Evolutionary conservation across 306 rosid genomes (phyloP).

Genomic region (Vachellia collinsii): DNA sequence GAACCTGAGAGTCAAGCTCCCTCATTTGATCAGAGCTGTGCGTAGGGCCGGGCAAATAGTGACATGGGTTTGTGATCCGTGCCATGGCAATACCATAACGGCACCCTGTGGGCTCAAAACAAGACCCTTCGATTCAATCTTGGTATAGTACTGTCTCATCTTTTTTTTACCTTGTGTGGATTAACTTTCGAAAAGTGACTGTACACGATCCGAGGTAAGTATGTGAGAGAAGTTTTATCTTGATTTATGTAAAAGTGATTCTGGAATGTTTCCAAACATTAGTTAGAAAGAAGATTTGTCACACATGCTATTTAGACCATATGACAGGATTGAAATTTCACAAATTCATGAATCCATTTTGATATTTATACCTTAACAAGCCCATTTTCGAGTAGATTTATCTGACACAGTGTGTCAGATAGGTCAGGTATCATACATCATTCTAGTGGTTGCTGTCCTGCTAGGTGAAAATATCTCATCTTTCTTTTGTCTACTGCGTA

Average conservation of each 20-base stretch:
- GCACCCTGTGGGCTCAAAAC: constrained; percentile 86
- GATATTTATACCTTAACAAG: background rate
- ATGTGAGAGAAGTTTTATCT: too few relatives aligned
- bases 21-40: constrained; percentile 79
- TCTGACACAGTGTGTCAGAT: background rate
- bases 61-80: constrained; percentile 81
- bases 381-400: background rate
- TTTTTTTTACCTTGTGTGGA: background rate
- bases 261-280: too few relatives aligned
- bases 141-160: constrained; percentile 47
- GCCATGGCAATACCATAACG: constrained; percentile 78
- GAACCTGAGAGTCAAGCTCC: constrained; percentile 73
- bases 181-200: too few relatives aligned
- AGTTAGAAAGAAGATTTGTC: too few relatives aligned
- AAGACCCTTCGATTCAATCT: constrained; percentile 73
- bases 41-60: constrained; percentile 77
- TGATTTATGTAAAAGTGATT: too few relatives aligned
- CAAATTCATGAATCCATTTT: background rate
- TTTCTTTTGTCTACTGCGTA: background rate
- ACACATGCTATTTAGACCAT: background rate
- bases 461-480: background rate
- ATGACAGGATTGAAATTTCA: background rate
- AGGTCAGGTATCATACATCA: background rate
- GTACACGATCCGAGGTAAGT: too few relatives aligned
- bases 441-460: background rate